Percentiles rank a stretch among this genome's conserved stretches.
Conservation (phyloP, 2,329 filamentous ascomycete species). For the Cyphellophora attinorum region DNA sequence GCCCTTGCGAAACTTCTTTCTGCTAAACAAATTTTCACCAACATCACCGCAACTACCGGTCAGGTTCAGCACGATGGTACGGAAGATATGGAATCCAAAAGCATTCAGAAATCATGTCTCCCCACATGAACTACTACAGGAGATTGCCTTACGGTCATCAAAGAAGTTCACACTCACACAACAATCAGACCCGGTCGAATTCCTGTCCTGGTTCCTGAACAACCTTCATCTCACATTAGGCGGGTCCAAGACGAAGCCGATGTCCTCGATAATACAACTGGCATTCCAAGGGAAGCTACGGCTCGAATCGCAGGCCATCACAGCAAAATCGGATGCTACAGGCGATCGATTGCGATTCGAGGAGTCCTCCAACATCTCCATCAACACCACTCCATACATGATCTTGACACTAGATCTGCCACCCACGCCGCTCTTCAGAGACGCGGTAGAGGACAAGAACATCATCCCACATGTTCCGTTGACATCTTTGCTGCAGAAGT, state of each 20-base stretch:
- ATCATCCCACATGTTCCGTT: conserved; percentile 78
- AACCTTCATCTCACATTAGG: conserved; percentile 86
- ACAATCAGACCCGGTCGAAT: conserved; percentile 93
- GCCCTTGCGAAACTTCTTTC: conserved; percentile 82
- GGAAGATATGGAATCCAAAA: conserved; percentile 96
- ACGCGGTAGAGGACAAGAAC: conserved; percentile 75
- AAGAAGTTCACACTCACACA: conserved; percentile 86
- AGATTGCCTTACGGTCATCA: conserved; percentile 79
- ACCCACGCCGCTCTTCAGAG: conserved; percentile 86
- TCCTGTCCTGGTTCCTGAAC: conserved; percentile 95
- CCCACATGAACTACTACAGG: conserved; percentile 91
- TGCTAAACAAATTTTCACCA: conserved; percentile 70
- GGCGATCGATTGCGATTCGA: conserved; percentile 86
- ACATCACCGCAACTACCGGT: conserved; percentile 70
- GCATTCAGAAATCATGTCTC: conserved; percentile 97
- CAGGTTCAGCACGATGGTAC: conserved; percentile 77
- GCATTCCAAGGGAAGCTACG: conserved; percentile 90
- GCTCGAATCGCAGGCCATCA: conserved; percentile 89
- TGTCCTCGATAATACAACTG: conserved; percentile 77
- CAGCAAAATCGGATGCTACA: conserved; percentile 70
- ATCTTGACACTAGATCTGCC: conserved; percentile 91
- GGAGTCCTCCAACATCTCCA: conserved; percentile 72
- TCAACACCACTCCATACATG: conserved; percentile 70
- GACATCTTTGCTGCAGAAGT: conserved; percentile 75
- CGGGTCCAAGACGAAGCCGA: conserved; percentile 76